Conservation (phyloP, 2,329 filamentous ascomycete genomes). For the Talaromyces sp. region DNA sequence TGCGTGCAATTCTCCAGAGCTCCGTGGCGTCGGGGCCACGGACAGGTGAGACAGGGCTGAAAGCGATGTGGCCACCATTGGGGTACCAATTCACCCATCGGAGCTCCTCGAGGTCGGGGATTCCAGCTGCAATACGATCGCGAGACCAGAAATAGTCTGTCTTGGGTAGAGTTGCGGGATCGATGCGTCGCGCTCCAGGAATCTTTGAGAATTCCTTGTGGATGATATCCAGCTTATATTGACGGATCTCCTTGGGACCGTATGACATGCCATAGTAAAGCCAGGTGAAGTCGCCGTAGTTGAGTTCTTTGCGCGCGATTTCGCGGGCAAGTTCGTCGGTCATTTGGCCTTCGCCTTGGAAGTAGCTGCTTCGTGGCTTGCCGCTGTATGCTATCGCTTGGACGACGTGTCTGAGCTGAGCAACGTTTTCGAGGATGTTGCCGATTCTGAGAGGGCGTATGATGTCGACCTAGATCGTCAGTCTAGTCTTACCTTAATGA, state of each 20-base stretch:
- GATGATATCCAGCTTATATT: conserved; percentile 29
- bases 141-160: conserved; percentile 34
- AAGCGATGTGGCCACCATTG: conserved; percentile 43
- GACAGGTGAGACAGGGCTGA: conserved; percentile 46
- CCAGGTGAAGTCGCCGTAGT: conserved; percentile 36
- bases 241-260: conserved; percentile 33
- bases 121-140: conserved; percentile 31
- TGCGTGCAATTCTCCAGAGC: conserved; percentile 36
- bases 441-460: conserved; percentile 21
- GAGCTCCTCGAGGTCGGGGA: conserved; percentile 42
- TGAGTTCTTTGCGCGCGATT: conserved; percentile 25
- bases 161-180: conserved; percentile 33
- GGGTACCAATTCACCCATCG: conserved; percentile 32
- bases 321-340: conserved; percentile 32
- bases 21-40: conserved; percentile 40
- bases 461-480: conserved; percentile 42
- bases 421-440: conserved; percentile 37
- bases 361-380: conserved; percentile 31
- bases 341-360: conserved; percentile 31
- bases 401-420: conserved; percentile 26
- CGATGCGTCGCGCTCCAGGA: conserved; percentile 33
- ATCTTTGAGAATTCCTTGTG: conserved; percentile 35
- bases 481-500: not conserved
- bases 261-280: conserved; percentile 37
- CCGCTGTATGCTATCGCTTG: conserved; percentile 37